A percentile compares a stretch with the other conserved stretches of the same genome.
Evolutionary conservation across 331 rosid species (phyloP).

Genomic region (Saraca asoca): DNA sequence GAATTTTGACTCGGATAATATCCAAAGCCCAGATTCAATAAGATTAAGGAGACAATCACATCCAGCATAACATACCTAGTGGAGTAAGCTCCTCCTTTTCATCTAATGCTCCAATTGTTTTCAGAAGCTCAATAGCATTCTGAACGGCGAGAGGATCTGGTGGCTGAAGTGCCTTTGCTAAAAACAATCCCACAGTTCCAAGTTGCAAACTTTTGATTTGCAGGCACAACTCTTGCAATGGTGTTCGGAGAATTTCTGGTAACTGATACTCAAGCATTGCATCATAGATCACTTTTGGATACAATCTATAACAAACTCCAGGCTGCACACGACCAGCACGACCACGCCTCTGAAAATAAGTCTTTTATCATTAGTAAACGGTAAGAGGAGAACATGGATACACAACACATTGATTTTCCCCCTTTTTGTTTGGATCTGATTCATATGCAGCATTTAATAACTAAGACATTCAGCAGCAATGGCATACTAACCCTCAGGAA

Average conservation of each 20-base stretch:
- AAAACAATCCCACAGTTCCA: slow-evolving; percentile 85
- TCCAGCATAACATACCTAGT: slow-evolving; percentile 57
- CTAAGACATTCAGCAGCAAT: slow-evolving; percentile 13
- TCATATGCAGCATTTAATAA: slow-evolving; percentile 29
- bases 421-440: not conserved
- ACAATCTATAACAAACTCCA: slow-evolving; percentile 87
- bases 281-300: slow-evolving; percentile 82
- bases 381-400: slow-evolving; percentile 5
- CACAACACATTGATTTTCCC: not conserved
- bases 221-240: slow-evolving; percentile 96
- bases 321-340: slow-evolving; percentile 99
- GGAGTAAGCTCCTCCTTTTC: slow-evolving; percentile 91
- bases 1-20: slow-evolving; percentile 36
- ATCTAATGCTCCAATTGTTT: slow-evolving; percentile 90
- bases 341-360: slow-evolving; percentile 85
- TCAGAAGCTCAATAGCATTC: slow-evolving; percentile 93
- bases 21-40: slow-evolving; percentile 29
- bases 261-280: slow-evolving; percentile 89
- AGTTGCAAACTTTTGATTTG: slow-evolving; percentile 93
- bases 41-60: slow-evolving; percentile 30
- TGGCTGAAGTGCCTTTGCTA: slow-evolving; percentile 95
- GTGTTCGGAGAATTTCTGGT: slow-evolving; percentile 91
- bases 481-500: slow-evolving; percentile 22
- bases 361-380: slow-evolving; percentile 31
- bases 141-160: slow-evolving; percentile 93